Evolutionary conservation across 1,284 basidiomycete genomes (phyloP).

Genomic region (Volvariella volvacea): DNA sequence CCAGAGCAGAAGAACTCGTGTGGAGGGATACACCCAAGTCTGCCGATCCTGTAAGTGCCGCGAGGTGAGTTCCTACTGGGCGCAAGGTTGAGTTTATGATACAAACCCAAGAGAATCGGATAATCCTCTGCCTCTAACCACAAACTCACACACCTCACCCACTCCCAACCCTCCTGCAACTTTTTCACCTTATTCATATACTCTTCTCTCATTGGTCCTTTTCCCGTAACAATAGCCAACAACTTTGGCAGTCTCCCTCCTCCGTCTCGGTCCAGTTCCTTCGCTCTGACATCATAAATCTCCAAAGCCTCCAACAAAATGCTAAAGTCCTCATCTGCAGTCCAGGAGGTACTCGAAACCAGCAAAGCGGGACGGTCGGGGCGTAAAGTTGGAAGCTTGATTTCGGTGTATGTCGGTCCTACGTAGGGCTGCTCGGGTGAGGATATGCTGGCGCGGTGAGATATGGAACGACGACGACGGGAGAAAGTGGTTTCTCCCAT

Average conservation of each 20-base stretch:
- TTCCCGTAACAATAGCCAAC: conserved; percentile 86
- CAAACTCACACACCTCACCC: conserved; percentile 77
- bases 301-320: conserved; percentile 73
- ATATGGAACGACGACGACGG: conserved; percentile 4
- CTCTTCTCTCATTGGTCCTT: conserved; percentile 69
- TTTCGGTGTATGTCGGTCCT: conserved; percentile 24
- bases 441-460: conserved; percentile 13
- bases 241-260: conserved; percentile 58
- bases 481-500: neutral
- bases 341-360: conserved; percentile 96
- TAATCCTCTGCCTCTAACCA: conserved; percentile 92
- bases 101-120: conserved; percentile 69
- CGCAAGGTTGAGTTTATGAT: conserved; percentile 7
- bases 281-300: conserved; percentile 62
- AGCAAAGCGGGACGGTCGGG: conserved; percentile 78
- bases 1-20: conserved; percentile 83
- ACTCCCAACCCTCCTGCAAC: conserved; percentile 69
- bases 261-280: conserved; percentile 18
- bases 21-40: conserved; percentile 93
- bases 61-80: no score
- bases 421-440: conserved; percentile 12
- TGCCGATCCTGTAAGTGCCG: conserved; percentile 62
- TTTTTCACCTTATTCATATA: conserved; percentile 65
- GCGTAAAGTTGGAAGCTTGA: conserved; percentile 41
- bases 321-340: conserved; percentile 93